These are phyloP conservation scores for Lycium ferocissimum DNA, from an alignment of 257 asterid species.

Conservation along the genomic window DNA sequence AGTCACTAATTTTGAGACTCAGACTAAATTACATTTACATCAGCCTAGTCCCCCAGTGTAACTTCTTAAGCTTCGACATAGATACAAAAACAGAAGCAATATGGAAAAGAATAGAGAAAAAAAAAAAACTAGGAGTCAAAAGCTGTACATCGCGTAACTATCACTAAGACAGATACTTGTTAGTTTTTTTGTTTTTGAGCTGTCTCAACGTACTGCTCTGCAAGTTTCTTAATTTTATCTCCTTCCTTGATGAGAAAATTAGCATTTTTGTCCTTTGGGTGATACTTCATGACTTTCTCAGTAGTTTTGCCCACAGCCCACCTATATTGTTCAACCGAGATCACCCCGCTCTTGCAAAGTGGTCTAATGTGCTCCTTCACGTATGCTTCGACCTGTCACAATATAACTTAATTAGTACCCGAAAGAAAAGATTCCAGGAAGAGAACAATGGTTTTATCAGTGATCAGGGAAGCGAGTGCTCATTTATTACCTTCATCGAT, in stretches of 20 bases:
- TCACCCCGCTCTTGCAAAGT: slow-evolving; percentile 94
- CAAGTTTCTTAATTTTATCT: slow-evolving; percentile 92
- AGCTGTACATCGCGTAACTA: slow-evolving; percentile 21
- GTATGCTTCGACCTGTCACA: slow-evolving; percentile 82
- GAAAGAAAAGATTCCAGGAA: not conserved
- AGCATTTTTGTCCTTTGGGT: slow-evolving; percentile 81
- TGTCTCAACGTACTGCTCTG: slow-evolving; percentile 85
- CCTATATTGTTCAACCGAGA: slow-evolving; percentile 84
- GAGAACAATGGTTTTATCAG: not conserved
- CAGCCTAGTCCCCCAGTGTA: not conserved
- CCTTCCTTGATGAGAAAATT: slow-evolving; percentile 97
- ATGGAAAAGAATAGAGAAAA: not conserved
- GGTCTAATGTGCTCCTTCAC: slow-evolving; percentile 96
- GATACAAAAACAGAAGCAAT: slow-evolving; percentile 9
- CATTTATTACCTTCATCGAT: slow-evolving; percentile 46
- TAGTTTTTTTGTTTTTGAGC: slow-evolving; percentile 57
- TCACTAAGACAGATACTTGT: slow-evolving; percentile 19
- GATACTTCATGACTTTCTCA: slow-evolving; percentile 96
- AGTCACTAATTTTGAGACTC: not conserved
- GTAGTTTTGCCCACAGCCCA: slow-evolving; percentile 96
- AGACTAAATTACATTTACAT: slow-evolving; percentile 1
- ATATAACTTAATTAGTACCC: not conserved
- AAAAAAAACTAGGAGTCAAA: not conserved
- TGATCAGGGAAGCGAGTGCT: not conserved
- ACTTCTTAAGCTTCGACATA: not conserved